These are phyloP conservation scores for Miscanthus lutarioriparius DNA, from an alignment of 176 grass and related monocot species.

Conservation along the genomic window DNA sequence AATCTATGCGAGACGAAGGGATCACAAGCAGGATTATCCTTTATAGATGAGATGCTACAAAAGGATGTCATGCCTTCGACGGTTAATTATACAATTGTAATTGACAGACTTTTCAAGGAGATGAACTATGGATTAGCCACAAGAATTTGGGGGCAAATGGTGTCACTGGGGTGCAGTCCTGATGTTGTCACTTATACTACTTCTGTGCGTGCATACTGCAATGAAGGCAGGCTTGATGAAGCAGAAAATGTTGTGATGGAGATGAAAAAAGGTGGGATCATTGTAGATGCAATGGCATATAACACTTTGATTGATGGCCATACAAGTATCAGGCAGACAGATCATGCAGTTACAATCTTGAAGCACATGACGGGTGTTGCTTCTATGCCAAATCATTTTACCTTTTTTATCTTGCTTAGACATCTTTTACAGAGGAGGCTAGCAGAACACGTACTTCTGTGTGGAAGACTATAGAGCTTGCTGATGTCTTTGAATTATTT, in stretches of 20 bases:
- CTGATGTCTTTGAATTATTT: conserved; percentile 51
- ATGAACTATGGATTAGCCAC: conserved; percentile 44
- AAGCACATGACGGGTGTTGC: conserved; percentile 55
- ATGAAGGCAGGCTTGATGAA: conserved; percentile 50
- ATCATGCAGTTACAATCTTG: conserved; percentile 48
- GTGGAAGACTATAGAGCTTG: conserved; percentile 50
- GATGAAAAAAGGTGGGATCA: conserved; percentile 47
- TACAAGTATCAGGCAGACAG: conserved; percentile 44
- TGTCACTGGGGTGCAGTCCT: conserved; percentile 52
- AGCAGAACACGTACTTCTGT: conserved; percentile 20
- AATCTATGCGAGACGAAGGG: conserved; percentile 50
- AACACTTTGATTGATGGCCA: conserved; percentile 61
- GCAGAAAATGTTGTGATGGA: conserved; percentile 46
- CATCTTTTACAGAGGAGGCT: conserved; percentile 50
- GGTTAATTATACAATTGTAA: conserved; percentile 57
- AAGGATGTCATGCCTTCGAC: conserved; percentile 49
- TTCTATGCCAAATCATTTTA: conserved; percentile 50
- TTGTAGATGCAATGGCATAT: conserved; percentile 49
- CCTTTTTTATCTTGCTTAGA: conserved; percentile 54
- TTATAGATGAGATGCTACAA: conserved; percentile 59
- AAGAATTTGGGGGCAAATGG: conserved; percentile 52
- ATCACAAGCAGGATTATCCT: conserved; percentile 41
- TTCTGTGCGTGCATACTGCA: conserved; percentile 54
- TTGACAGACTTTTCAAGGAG: conserved; percentile 61
- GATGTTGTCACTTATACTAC: conserved; percentile 59